Evolutionary conservation across 768 basidiomycete species (phyloP).

Genomic region (Boletus subcaerulescens): DNA sequence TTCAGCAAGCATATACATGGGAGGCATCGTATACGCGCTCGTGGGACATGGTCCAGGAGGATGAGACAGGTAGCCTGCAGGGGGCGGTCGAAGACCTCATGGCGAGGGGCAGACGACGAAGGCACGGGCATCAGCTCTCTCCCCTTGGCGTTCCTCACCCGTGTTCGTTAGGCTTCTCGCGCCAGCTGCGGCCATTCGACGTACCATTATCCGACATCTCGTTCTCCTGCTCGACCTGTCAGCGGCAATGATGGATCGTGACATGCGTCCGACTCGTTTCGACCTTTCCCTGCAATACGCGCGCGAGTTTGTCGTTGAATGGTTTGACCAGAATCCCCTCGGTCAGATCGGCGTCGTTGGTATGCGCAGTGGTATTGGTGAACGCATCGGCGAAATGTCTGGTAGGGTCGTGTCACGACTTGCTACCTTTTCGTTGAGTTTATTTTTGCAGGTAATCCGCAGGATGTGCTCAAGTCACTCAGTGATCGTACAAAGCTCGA

Average conservation of each 20-base stretch:
- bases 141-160: conserved; percentile 5
- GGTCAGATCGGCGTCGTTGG: conserved; percentile 96
- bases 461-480: conserved; percentile 87
- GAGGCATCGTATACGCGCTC: conserved; percentile 92
- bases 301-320: conserved; percentile 88
- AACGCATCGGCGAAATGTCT: conserved; percentile 89
- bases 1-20: conserved; percentile 87
- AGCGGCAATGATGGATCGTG: conserved; percentile 88
- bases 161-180: conserved; percentile 60
- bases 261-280: conserved; percentile 93
- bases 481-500: conserved; percentile 86
- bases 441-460: conserved; percentile 74
- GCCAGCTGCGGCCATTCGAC: conserved; percentile 83
- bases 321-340: conserved; percentile 99
- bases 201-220: conserved; percentile 95
- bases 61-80: conserved; percentile 88
- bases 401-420: conserved; percentile 46
- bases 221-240: conserved; percentile 92
- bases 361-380: conserved; percentile 88
- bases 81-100: conserved; percentile 87
- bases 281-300: conserved; percentile 89
- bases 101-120: conserved; percentile 77
- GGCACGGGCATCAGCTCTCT: conserved; percentile 46
- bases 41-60: conserved; percentile 98
- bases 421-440: conserved; percentile 1